Evolutionary conservation across 2,329 filamentous ascomycete species (phyloP), one percentile per base, ranked within the genome.

Genomic region (Penicillium rolfsii): DNA sequence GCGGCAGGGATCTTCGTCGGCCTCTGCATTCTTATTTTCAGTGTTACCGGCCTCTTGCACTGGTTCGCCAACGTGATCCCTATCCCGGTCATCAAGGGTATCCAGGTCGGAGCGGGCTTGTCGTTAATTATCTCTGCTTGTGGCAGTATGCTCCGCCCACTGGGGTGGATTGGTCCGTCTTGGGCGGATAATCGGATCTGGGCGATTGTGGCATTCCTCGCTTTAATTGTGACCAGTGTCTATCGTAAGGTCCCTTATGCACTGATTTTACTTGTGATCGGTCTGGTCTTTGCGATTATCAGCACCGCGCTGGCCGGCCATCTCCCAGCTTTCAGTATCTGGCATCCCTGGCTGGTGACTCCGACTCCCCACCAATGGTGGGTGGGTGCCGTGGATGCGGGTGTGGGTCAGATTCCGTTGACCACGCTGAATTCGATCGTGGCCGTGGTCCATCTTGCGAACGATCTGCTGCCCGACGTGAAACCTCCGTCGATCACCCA

Each of bases 391-490:
- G 73, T 89, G 3, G 83, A 87, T 80, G 91, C 86, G 5, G 91
- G 89, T 12, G 80, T 97, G 8, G 92, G 91, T 1, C 94, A 98
- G 76, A 84, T 98, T 16, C 94, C 94, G 1, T 85, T 98, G 11
- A 98, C 94, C 0, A 91, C 92, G 0, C 85, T 98, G 58, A 98
- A 98, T 80, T 97, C 93, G 4, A 86, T 98, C 67, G 88, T 98
- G 62, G 95, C 94, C 0, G 93, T 94, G 24, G 88, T 88, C 24
- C 90, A 93, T 28, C 83, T 98, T 1, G 87, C 91, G 0, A 80
- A 84, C 0, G 91, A 96, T 70, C 83, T 98, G 11, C 81, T 97
- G 3, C 91, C 93, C 0, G 79, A 85, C 1, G 77, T 89, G 3
- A 84, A 85, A 0, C 80, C 88, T 0, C 91, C 92, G 0, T 87